Conservation (phyloP, 2,329 filamentous ascomycete species). For the Metarhizium anisopliae region DNA sequence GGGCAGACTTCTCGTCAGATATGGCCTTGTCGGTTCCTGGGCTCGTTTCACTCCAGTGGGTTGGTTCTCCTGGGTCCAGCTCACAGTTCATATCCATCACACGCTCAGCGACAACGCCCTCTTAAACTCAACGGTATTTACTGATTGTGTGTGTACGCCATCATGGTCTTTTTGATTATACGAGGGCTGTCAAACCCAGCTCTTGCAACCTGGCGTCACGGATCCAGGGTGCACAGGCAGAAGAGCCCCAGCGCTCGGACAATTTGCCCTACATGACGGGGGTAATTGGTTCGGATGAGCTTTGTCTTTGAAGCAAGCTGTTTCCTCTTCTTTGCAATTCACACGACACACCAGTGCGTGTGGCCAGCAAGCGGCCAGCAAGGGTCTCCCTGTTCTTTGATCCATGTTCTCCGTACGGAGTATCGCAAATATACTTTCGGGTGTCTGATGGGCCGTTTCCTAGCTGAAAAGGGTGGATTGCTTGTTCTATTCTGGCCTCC, state of each 20-base stretch:
- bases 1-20: slow-evolving; percentile 6
- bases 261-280: background rate
- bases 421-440: background rate
- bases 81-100: background rate
- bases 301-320: background rate
- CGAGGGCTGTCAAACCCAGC: background rate
- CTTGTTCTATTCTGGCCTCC: background rate
- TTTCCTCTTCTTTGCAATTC: background rate
- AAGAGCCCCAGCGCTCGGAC: background rate
- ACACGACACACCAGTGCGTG: background rate
- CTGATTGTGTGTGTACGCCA: slow-evolving; percentile 1
- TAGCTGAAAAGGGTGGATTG: background rate
- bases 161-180: background rate
- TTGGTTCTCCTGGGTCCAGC: slow-evolving; percentile 3
- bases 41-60: slow-evolving; percentile 12
- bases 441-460: background rate
- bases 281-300: background rate
- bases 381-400: background rate
- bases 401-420: background rate
- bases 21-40: slow-evolving; percentile 5
- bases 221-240: background rate
- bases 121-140: background rate
- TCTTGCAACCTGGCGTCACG: background rate
- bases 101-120: slow-evolving; percentile 2
- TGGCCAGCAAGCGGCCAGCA: background rate